phyloP scores from a whole-genome alignment of 768 basidiomycete genomes.

The Rhodotorula babjevae region DNA sequence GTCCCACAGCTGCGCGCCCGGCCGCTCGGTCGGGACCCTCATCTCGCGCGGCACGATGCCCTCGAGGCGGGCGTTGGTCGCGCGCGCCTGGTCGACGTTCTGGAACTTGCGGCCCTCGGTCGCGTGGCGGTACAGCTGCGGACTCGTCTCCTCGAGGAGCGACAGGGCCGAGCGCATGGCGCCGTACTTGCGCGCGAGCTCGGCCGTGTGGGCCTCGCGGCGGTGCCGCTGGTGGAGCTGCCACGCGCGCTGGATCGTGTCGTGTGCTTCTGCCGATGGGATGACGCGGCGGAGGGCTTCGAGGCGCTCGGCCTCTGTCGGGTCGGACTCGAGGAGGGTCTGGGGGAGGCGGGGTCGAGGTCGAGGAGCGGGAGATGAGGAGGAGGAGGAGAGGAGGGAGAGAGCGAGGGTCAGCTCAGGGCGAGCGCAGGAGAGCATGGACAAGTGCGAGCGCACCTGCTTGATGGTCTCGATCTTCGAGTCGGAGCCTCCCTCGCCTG shows the following conservation, averaged over 20 bases:
- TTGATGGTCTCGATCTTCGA: slow-evolving; percentile 25
- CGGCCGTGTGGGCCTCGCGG: slow-evolving; percentile 64
- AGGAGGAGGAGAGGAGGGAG: background rate
- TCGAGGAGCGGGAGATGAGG: background rate
- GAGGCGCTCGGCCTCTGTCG: slow-evolving; percentile 25
- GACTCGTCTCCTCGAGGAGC: slow-evolving; percentile 55
- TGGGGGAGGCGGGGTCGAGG: background rate
- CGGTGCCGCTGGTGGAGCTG: slow-evolving; percentile 69
- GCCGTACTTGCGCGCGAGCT: slow-evolving; percentile 69
- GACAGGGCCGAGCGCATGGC: slow-evolving; percentile 83
- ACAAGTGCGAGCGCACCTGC: slow-evolving; percentile 7
- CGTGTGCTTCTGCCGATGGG: slow-evolving; percentile 79
- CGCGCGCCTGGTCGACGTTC: slow-evolving; percentile 60
- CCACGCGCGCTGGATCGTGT: slow-evolving; percentile 90
- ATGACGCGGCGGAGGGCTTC: slow-evolving; percentile 72
- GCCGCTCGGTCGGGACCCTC: slow-evolving; percentile 78
- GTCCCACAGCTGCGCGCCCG: slow-evolving; percentile 54
- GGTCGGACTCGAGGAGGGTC: slow-evolving; percentile 34
- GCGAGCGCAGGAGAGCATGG: background rate
- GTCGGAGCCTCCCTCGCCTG: slow-evolving; percentile 20
- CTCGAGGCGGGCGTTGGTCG: slow-evolving; percentile 59
- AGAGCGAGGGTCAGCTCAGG: no score
- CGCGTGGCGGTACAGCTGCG: slow-evolving; percentile 39
- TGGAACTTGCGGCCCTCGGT: slow-evolving; percentile 53
- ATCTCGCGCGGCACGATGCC: slow-evolving; percentile 79